Base-by-base conservation (phyloP, 805 yeast species). In the Sugiyamaella boreocaroliniensis region DNA sequence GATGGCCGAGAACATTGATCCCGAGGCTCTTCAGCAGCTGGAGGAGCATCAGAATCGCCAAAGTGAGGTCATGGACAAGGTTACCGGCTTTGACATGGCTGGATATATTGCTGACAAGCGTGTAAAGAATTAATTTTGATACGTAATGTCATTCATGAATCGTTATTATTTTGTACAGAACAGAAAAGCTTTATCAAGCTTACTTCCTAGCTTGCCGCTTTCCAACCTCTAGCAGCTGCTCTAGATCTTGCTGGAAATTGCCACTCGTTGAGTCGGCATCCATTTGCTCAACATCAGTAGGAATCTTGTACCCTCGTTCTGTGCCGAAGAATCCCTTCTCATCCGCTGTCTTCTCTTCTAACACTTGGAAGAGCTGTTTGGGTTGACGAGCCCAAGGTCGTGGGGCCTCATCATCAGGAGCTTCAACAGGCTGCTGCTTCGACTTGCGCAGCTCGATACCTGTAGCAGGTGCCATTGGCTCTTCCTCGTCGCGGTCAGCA, bases 321-420 rank as follows among this genome's bases (percentile, higher is more conserved):
- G 66, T 48, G 2, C 74, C 75, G 69, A 68, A 29, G 48, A 59
- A 16, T 53, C 58, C 34, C 56, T 61, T 43, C 10, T 47, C 18
- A 47, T 45, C 37, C 7, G 44, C 54, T 11, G 48, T 60, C 55
- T 57, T 60, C 22, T 52, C 52, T 40, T 68, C 61, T 18, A 73
- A 55, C 9, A 73, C 71, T 1, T 65, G 61, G 52, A 68, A 74
- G 12, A 72, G 56, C 7, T 64, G 59, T 41, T 59, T 58, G 14
- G 55, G 59, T 9, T 54, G 47, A 10, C 37, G 22, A 14, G 20
- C 16, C 15, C 47, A n/a, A 20, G 12, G 16, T 4, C 16, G 26
- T n/a, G 9, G 26, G 4, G 12, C 15, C 20, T 49, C 55, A 5
- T 54, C 55, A 12, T 15, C 42, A 15, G 51, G 51, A 1, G 34